Percentiles rank a stretch among this genome's conserved stretches.
These are phyloP conservation scores for Candida qinlingensis DNA, from an alignment of 805 yeast species.

Conservation along the genomic window DNA sequence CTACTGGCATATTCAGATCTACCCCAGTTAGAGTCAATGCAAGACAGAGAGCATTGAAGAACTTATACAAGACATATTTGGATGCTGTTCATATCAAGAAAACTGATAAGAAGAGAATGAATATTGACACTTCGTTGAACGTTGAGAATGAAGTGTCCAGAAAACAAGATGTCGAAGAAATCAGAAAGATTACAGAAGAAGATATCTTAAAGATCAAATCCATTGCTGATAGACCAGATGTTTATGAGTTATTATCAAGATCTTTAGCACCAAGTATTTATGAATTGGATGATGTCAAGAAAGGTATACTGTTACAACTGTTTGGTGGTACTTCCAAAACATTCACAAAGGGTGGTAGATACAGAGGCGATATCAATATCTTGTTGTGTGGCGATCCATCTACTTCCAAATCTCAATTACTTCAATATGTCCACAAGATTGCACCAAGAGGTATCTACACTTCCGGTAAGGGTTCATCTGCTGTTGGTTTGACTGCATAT, in stretches of 20 bases:
- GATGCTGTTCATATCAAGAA: constrained; percentile 93
- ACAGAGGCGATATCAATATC: constrained; percentile 92
- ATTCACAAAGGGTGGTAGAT: constrained; percentile 85
- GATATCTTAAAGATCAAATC: constrained; percentile 63
- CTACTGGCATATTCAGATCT: constrained; percentile 91
- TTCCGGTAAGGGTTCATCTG: constrained; percentile 98
- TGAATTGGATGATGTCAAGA: constrained; percentile 95
- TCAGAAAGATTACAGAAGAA: constrained; percentile 59
- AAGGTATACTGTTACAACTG: constrained; percentile 86
- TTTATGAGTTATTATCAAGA: constrained; percentile 81
- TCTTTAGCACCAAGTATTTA: constrained; percentile 96
- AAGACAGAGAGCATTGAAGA: constrained; percentile 75
- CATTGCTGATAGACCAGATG: constrained; percentile 62
- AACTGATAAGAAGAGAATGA: constrained; percentile 75
- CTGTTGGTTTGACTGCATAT: constrained; percentile 97
- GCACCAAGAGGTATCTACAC: constrained; percentile 98
- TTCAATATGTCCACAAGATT: constrained; percentile 93
- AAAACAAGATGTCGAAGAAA: constrained; percentile 71
- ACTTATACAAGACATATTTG: constrained; percentile 83
- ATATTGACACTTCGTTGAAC: constrained; percentile 68
- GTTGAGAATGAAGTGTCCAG: constrained; percentile 42
- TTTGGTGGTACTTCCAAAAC: constrained; percentile 95
- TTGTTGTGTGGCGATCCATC: constrained; percentile 97
- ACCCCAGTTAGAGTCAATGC: constrained; percentile 87
- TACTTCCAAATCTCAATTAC: constrained; percentile 89